Conservation (phyloP, 1,139 yeast genomes). For the Entelexis paramagnoliae region DNA sequence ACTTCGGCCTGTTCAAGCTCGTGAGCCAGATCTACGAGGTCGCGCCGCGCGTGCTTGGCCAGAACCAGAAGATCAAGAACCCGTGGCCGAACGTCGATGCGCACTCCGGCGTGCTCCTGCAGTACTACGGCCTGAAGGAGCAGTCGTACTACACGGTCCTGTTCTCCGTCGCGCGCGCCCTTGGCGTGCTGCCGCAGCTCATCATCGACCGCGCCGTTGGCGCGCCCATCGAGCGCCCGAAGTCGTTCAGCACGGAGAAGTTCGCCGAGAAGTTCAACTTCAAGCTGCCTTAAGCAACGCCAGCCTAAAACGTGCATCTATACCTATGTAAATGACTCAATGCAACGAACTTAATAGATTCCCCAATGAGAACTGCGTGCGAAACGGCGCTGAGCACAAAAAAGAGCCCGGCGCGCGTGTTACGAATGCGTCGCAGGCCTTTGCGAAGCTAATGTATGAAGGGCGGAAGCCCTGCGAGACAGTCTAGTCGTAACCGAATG, state of each 20-base stretch:
- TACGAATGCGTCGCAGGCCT: no score
- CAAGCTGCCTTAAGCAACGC: slow-evolving; percentile 26
- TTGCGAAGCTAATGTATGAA: no score
- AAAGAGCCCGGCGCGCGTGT: no score
- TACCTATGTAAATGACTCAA: slow-evolving; percentile 8
- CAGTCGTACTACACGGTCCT: slow-evolving; percentile 48
- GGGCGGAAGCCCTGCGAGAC: no score
- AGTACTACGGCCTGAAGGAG: slow-evolving; percentile 50
- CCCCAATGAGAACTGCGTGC: neutral
- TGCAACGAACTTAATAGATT: neutral
- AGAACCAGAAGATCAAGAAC: slow-evolving; percentile 55
- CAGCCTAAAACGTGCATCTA: slow-evolving; percentile 3
- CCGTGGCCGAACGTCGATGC: slow-evolving; percentile 59
- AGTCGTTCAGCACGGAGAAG: slow-evolving; percentile 41
- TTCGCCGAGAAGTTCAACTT: slow-evolving; percentile 38
- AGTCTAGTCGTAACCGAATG: no score
- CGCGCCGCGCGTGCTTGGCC: slow-evolving; percentile 46
- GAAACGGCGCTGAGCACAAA: no score
- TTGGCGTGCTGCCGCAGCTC: slow-evolving; percentile 49
- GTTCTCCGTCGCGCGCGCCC: slow-evolving; percentile 50
- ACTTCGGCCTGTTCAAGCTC: slow-evolving; percentile 84
- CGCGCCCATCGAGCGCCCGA: slow-evolving; percentile 55
- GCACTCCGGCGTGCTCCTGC: slow-evolving; percentile 46
- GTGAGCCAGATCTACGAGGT: slow-evolving; percentile 57
- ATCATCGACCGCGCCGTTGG: slow-evolving; percentile 53